Evolutionary conservation across 75 land plant genomes (phyloP).

Genomic region (Picea sitchensis): DNA sequence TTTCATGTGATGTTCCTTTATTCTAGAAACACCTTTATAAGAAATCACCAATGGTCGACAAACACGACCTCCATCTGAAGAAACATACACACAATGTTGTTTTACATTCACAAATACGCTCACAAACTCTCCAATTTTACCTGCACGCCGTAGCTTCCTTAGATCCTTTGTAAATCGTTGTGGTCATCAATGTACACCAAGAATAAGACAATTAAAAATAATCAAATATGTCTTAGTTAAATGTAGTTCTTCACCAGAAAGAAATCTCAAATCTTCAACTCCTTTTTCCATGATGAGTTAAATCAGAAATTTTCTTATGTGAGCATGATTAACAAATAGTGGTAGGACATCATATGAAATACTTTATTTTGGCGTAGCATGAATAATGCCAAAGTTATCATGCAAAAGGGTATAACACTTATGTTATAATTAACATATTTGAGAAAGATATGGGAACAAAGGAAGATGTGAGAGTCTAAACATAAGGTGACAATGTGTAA

Average conservation of each 20-base stretch:
- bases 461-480: no score
- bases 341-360: no score
- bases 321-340: no score
- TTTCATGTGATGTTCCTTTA: slow-evolving; percentile 96
- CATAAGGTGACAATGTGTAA: no score
- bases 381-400: no score
- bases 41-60: slow-evolving; percentile 98
- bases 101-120: slow-evolving; percentile 82
- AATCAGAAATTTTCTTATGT: no score
- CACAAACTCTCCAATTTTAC: slow-evolving; percentile 96
- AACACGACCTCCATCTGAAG: slow-evolving; percentile 99
- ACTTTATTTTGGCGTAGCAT: no score
- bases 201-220: slow-evolving; percentile 89
- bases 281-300: slow-evolving; percentile 36
- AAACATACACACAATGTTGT: slow-evolving; percentile 76
- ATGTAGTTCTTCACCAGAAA: slow-evolving; percentile 92
- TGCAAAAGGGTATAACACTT: no score
- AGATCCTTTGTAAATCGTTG: slow-evolving; percentile 70
- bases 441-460: no score
- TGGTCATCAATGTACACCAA: slow-evolving; percentile 89
- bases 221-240: slow-evolving; percentile 63
- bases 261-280: slow-evolving; percentile 70
- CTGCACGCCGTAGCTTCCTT: slow-evolving; percentile 70
- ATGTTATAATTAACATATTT: no score
- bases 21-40: slow-evolving; percentile 86